Evolutionary conservation across 2,329 filamentous ascomycete genomes (phyloP).

Genomic region (Phialophora verrucosa): DNA sequence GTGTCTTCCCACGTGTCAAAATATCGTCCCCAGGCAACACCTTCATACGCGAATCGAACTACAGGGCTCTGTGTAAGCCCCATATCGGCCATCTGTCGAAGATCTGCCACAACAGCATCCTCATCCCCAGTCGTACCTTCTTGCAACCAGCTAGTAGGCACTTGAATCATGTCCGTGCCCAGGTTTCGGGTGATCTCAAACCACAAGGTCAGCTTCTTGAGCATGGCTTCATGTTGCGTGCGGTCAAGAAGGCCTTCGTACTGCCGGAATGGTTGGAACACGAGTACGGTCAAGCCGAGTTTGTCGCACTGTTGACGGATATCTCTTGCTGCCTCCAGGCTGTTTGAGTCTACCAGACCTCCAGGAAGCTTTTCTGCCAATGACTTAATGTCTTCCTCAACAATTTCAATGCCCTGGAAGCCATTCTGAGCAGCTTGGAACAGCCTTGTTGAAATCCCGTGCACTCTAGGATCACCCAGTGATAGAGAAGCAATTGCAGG

Average conservation of each 20-base stretch:
- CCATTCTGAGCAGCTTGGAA: conserved; percentile 12
- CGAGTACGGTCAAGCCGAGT: neutral
- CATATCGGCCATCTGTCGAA: conserved; percentile 42
- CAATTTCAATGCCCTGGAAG: conserved; percentile 19
- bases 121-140: conserved; percentile 56
- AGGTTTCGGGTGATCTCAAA: conserved; percentile 69
- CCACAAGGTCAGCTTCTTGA: conserved; percentile 72
- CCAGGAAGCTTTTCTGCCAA: conserved; percentile 3
- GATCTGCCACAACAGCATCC: conserved; percentile 26
- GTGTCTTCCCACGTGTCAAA: conserved; percentile 74
- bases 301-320: conserved; percentile 17
- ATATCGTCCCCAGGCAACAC: conserved; percentile 69
- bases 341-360: conserved; percentile 3
- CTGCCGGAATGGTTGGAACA: conserved; percentile 72
- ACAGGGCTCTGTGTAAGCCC: conserved; percentile 68
- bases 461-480: conserved; percentile 17
- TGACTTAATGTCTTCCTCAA: conserved; percentile 19
- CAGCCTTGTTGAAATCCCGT: conserved; percentile 10
- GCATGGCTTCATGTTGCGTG: conserved; percentile 59
- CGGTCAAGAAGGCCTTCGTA: conserved; percentile 75
- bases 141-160: conserved; percentile 73
- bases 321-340: conserved; percentile 9
- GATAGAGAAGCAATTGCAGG: conserved; percentile 21
- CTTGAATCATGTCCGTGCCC: conserved; percentile 71
- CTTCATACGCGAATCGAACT: conserved; percentile 74